Percentiles rank a stretch among this genome's conserved stretches.
Conservation (phyloP, 192 early-diverging fungal genomes). For the Coemansia javaensis region DNA sequence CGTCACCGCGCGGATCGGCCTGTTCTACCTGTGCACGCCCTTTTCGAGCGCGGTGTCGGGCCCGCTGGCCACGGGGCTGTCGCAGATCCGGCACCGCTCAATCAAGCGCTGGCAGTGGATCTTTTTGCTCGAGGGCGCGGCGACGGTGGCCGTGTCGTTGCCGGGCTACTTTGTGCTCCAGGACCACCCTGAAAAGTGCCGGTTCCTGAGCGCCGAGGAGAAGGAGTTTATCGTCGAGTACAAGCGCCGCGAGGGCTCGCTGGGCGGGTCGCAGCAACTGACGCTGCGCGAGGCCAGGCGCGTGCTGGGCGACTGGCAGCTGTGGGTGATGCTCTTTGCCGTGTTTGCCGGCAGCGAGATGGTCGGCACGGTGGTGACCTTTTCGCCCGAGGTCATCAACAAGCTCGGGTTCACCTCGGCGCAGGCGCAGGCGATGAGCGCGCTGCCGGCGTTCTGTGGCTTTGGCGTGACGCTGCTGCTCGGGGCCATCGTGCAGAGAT, state of each 20-base stretch:
- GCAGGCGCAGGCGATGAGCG: conserved; percentile 37
- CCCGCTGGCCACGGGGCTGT: conserved; percentile 40
- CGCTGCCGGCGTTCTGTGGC: conserved; percentile 28
- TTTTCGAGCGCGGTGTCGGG: conserved; percentile 37
- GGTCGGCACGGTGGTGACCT: conserved; percentile 9
- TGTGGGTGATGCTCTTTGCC: conserved; percentile 36
- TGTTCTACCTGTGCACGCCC: conserved; percentile 44
- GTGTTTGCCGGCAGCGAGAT: conserved; percentile 20
- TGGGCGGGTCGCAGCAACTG: conserved; percentile 33
- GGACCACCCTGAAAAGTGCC: conserved; percentile 46
- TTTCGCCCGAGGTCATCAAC: conserved; percentile 39
- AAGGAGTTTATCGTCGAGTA: conserved; percentile 31
- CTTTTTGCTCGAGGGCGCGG: conserved; percentile 43
- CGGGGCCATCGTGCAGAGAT: conserved; percentile 9
- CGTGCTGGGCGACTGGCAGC: conserved; percentile 38
- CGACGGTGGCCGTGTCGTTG: conserved; percentile 28
- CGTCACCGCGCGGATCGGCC: conserved; percentile 20
- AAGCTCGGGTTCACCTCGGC: conserved; percentile 33
- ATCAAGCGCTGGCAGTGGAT: conserved; percentile 51
- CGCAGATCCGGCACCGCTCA: conserved; percentile 36
- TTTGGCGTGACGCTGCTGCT: conserved; percentile 17
- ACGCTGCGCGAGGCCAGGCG: conserved; percentile 5
- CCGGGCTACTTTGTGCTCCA: conserved; percentile 34
- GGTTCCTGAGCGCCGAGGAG: conserved; percentile 28
- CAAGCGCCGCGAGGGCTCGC: conserved; percentile 28